These are phyloP conservation scores for Pelargonium australe DNA, from an alignment of 441 rosid genomes.

Conservation along the genomic window DNA sequence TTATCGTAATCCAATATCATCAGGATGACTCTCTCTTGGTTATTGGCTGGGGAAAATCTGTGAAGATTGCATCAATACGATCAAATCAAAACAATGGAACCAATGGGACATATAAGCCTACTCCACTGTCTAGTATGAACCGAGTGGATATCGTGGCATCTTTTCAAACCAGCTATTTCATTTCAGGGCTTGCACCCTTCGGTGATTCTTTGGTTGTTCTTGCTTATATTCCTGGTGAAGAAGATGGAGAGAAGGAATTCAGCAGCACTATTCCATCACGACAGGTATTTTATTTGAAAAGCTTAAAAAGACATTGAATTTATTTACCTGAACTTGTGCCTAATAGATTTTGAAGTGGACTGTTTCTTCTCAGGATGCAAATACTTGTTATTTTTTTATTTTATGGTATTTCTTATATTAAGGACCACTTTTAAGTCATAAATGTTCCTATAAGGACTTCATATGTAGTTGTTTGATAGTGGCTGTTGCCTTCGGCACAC, in stretches of 20 bases:
- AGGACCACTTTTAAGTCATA: neutral
- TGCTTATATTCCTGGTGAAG: slow-evolving; percentile 85
- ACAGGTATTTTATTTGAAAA: slow-evolving; percentile 51
- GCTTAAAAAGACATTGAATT: neutral
- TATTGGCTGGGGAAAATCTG: slow-evolving; percentile 95
- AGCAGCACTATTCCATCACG: slow-evolving; percentile 63
- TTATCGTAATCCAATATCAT: slow-evolving; percentile 20
- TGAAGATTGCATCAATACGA: slow-evolving; percentile 82
- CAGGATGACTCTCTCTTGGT: slow-evolving; percentile 89
- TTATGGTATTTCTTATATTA: neutral
- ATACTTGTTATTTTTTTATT: neutral
- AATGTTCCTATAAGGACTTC: neutral
- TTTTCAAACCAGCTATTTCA: slow-evolving; percentile 92
- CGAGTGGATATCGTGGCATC: slow-evolving; percentile 97
- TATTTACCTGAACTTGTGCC: neutral
- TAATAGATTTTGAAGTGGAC: slow-evolving; percentile 3
- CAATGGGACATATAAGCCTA: slow-evolving; percentile 60
- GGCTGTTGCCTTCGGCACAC: neutral
- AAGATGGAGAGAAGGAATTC: slow-evolving; percentile 74
- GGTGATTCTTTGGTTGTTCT: slow-evolving; percentile 97
- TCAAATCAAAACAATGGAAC: slow-evolving; percentile 47
- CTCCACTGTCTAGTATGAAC: slow-evolving; percentile 53
- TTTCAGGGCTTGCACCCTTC: slow-evolving; percentile 99
- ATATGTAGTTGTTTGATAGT: neutral
- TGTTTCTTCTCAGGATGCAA: neutral